Evolutionary conservation across 2,329 filamentous ascomycete genomes (phyloP).

Genomic region (Teratosphaeria viscida): DNA sequence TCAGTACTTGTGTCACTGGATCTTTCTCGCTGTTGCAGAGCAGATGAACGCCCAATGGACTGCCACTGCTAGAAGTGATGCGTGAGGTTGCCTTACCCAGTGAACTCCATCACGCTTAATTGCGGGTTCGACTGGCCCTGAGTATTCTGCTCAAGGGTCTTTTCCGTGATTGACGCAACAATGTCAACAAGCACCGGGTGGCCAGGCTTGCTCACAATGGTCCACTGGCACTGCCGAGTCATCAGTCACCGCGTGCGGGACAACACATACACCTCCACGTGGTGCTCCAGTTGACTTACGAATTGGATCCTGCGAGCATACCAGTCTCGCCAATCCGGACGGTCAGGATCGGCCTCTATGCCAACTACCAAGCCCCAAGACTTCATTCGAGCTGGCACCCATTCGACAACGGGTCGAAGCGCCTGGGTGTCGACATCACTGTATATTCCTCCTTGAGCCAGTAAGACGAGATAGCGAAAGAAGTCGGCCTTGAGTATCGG

Average conservation of each 20-base stretch:
- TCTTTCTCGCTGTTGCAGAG: background rate
- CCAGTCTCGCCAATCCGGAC: conserved; percentile 87
- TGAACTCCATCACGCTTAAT: conserved; percentile 84
- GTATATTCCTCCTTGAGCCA: conserved; percentile 76
- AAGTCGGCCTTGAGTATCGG: conserved; percentile 53
- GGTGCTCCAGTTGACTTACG: conserved; percentile 5
- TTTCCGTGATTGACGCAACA: conserved; percentile 73
- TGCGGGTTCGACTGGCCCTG: conserved; percentile 42
- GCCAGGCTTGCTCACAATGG: conserved; percentile 87
- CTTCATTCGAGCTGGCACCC: conserved; percentile 68
- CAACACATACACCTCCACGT: background rate
- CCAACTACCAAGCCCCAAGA: conserved; percentile 80
- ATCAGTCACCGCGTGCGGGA: background rate
- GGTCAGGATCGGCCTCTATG: conserved; percentile 91
- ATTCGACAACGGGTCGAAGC: conserved; percentile 71
- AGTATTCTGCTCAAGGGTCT: conserved; percentile 64
- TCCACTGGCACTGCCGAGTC: conserved; percentile 68
- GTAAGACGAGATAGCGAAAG: conserved; percentile 59
- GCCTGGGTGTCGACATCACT: conserved; percentile 75
- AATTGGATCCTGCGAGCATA: conserved; percentile 95
- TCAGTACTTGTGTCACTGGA: background rate
- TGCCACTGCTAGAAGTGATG: background rate
- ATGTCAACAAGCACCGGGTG: conserved; percentile 85
- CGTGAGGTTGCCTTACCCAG: conserved; percentile 41
- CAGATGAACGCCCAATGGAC: background rate